A percentile compares a stretch with the other conserved stretches of the same genome.
These are phyloP conservation scores for Priceomyces medius DNA, from an alignment of 805 yeast species.

Conservation along the genomic window DNA sequence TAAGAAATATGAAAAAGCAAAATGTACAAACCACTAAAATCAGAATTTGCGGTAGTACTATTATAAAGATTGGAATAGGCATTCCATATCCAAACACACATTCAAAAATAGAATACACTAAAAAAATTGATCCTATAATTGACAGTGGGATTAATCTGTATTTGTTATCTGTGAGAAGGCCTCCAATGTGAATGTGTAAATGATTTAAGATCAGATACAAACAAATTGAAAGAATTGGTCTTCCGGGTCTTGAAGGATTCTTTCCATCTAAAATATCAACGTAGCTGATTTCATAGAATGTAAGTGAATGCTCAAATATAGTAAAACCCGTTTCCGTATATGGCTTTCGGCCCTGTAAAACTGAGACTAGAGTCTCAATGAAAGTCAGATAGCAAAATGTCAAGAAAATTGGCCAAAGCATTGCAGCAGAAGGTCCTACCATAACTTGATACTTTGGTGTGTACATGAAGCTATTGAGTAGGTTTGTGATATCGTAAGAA, in stretches of 20 bases:
- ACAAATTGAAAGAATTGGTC: constrained; percentile 51
- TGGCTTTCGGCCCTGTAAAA: constrained; percentile 54
- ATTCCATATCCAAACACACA: constrained; percentile 36
- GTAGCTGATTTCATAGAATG: constrained; percentile 69
- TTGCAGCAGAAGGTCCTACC: constrained; percentile 50
- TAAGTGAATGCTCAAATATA: constrained; percentile 70
- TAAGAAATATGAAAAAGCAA: constrained; percentile 52
- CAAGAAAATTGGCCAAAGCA: constrained; percentile 58
- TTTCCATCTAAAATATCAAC: constrained; percentile 11
- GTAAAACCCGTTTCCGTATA: constrained; percentile 67
- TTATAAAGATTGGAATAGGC: constrained; percentile 56
- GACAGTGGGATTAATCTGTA: constrained; percentile 66
- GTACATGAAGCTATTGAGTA: constrained; percentile 26
- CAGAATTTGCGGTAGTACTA: constrained; percentile 66
- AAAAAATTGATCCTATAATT: constrained; percentile 52
- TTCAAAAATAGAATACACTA: constrained; percentile 42
- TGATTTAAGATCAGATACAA: constrained; percentile 59
- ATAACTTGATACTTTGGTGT: constrained; percentile 27
- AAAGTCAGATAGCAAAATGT: constrained; percentile 61
- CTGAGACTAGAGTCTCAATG: constrained; percentile 63
- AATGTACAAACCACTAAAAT: constrained; percentile 49
- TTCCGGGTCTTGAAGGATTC: constrained; percentile 43
- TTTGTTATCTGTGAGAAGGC: constrained; percentile 48
- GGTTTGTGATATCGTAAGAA: constrained; percentile 23
- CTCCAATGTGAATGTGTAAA: constrained; percentile 60